Evolutionary conservation across 148 eudicot genomes (phyloP).

Genomic region (Vaccinium vitisidaea): DNA sequence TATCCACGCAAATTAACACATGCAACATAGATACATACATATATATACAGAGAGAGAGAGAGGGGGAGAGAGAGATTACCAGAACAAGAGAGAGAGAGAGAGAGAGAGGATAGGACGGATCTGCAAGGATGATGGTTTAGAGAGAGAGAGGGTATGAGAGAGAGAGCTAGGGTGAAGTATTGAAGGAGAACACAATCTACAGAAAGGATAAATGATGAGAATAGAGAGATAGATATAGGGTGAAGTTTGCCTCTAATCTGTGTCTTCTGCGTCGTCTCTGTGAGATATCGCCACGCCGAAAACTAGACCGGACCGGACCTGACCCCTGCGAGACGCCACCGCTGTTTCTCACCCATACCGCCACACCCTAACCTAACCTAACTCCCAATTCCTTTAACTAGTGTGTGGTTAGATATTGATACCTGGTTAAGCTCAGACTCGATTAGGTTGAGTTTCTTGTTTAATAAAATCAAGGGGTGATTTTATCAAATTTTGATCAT

Average conservation of each 20-base stretch:
- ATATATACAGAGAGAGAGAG: not conserved
- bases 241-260: not conserved
- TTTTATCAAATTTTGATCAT: no score
- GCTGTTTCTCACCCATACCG: not conserved
- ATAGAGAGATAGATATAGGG: not conserved
- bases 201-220: not conserved
- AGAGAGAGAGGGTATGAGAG: slow-evolving; percentile 12
- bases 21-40: not conserved
- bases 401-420: not conserved
- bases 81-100: not conserved
- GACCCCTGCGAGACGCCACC: slow-evolving; percentile 8
- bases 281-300: not conserved
- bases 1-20: not conserved
- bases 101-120: slow-evolving; percentile 2
- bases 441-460: not conserved
- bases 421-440: not conserved
- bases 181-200: not conserved
- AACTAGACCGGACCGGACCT: slow-evolving; percentile 7
- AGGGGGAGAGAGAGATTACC: not conserved
- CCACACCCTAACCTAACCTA: not conserved
- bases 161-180: not conserved
- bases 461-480: no score
- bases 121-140: slow-evolving; percentile 1
- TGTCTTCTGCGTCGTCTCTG: not conserved
- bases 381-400: not conserved